Conservation (phyloP, 2,329 filamentous ascomycete species). For the Trichothecium sympodiale region DNA sequence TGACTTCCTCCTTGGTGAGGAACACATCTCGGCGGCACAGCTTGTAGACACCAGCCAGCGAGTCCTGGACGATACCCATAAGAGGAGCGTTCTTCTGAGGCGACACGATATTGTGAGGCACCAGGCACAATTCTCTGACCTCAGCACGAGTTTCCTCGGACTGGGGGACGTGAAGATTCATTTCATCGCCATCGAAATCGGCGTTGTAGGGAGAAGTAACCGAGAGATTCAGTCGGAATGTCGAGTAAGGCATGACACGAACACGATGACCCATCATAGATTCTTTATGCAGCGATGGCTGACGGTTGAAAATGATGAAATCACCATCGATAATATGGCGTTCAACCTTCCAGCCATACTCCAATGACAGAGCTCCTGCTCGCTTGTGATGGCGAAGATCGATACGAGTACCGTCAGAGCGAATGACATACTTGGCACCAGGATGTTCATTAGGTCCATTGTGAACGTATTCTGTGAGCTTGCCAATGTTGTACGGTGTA, state of each 20-base stretch:
- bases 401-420: constrained; percentile 85
- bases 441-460: constrained; percentile 94
- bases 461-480: constrained; percentile 77
- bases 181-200: constrained; percentile 99
- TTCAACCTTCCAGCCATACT: constrained; percentile 98
- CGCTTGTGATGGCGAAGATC: constrained; percentile 90
- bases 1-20: constrained; percentile 79
- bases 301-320: constrained; percentile 99
- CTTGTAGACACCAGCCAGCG: constrained; percentile 93
- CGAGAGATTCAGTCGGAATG: constrained; percentile 92
- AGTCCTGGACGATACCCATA: constrained; percentile 99
- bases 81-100: constrained; percentile 92
- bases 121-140: constrained; percentile 87
- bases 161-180: constrained; percentile 99
- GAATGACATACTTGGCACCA: constrained; percentile 91
- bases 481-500: constrained; percentile 94
- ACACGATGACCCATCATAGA: constrained; percentile 99
- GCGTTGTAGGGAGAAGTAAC: constrained; percentile 99
- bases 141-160: constrained; percentile 95
- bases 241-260: constrained; percentile 97
- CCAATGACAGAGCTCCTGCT: constrained; percentile 72
- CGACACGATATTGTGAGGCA: constrained; percentile 97
- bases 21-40: constrained; percentile 89
- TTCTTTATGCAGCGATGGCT: constrained; percentile 97
- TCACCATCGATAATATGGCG: constrained; percentile 92